Evolutionary conservation across 2,329 filamentous ascomycete genomes (phyloP), one percentile per base, ranked within the genome.

Genomic region (Ilyonectria destructans): DNA sequence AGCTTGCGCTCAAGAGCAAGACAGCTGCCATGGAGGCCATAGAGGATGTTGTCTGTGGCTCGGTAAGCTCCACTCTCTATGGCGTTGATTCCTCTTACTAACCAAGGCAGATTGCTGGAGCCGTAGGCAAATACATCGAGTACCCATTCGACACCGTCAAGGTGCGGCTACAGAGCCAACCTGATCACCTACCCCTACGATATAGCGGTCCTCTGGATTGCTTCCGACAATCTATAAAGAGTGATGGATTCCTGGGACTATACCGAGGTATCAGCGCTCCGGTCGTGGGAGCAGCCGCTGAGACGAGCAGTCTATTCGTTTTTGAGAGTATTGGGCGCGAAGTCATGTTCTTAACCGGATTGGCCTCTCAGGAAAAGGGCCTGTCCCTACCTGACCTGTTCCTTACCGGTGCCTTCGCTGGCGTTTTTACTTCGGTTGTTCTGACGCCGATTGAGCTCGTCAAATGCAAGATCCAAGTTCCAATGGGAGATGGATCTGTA

Each of bases 111-210:
- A 81, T 89, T 67, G 95, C 96, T 62, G 96, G 96, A 68, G 90
- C 97, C 67, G 91, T 94, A 40, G 96, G 96, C 70, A 99, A 98
- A 85, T 94, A 96, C 80, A 96, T 99, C 78, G 96, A 99, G 81
- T 99, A 98, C 80, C 96, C 96, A 26, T 99, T 99, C 83, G 96
- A 99, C 83, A 99, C 96, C 0, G 92, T 99, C 81, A 99, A 99
- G 84, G 96, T 99, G 68, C 93, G 96, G 46, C 89, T 99, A 12
- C 96, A 99, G 81, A 96, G 96, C n/a, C 96, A 98, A 81, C 93
- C 95, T 37, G 92, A 96, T 80, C 90, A 92, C 75, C 86, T 94
- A 2, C 95, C 94, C 17, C 88, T 95, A 21, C 91, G 89, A 68
- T 98, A 98, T 81, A 90, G 85, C 6, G 96, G 96, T 0, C 96